These are phyloP conservation scores for Chloromonas sp. DNA, from an alignment of 163 green algal species.

Conservation along the genomic window DNA sequence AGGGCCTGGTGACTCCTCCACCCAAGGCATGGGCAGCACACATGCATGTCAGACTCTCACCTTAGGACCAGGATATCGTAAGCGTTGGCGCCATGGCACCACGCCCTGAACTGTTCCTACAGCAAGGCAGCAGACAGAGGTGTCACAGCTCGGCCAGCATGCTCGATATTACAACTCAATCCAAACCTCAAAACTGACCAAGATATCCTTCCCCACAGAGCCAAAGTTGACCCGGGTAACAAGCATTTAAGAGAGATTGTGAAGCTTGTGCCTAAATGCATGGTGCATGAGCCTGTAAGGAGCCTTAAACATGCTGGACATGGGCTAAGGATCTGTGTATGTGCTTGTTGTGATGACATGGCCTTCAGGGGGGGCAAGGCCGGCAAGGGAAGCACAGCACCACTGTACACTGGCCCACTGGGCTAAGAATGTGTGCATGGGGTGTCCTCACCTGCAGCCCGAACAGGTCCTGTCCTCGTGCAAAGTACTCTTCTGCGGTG, in stretches of 20 bases:
- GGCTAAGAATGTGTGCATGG: background rate
- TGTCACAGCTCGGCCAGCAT: background rate
- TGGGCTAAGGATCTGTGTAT: background rate
- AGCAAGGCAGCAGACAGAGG: background rate
- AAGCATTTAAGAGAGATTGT: background rate
- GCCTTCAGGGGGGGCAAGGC: no score
- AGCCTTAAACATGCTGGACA: background rate
- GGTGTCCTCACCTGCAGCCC: slow-evolving; percentile 12
- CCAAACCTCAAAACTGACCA: background rate
- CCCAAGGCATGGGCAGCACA: no score
- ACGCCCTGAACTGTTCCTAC: slow-evolving; percentile 24
- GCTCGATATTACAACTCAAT: no score
- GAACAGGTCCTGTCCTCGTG: slow-evolving; percentile 34
- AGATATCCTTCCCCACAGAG: background rate
- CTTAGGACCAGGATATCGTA: slow-evolving; percentile 34
- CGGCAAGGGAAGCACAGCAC: background rate
- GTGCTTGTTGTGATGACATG: background rate
- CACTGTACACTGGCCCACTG: background rate
- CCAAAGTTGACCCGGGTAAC: background rate
- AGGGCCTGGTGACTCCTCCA: background rate
- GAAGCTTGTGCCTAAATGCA: background rate
- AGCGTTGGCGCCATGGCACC: slow-evolving; percentile 4
- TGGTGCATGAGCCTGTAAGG: background rate
- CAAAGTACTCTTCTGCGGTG: slow-evolving; percentile 24
- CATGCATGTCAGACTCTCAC: slow-evolving; percentile 1